A percentile compares a stretch with the other conserved stretches of the same genome.
These are phyloP conservation scores for Penicillium herquei DNA, from an alignment of 495 filamentous ascomycete genomes.

Conservation along the genomic window DNA sequence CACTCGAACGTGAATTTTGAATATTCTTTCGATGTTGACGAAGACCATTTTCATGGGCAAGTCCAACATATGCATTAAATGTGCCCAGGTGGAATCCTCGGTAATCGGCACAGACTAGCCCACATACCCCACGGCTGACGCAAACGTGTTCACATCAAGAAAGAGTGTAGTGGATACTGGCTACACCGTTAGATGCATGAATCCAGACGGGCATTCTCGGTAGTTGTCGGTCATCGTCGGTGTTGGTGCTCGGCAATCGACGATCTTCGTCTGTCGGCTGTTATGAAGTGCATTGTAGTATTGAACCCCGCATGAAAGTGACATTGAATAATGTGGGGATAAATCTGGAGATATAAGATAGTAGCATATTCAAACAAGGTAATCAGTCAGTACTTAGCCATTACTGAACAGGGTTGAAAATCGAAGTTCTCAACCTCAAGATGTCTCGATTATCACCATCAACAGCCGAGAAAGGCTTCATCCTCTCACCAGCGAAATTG, in stretches of 20 bases:
- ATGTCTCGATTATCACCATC: conserved; percentile 4
- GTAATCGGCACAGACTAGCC: not conserved
- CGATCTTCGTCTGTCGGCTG: conserved; percentile 2
- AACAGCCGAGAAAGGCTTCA: conserved; percentile 14
- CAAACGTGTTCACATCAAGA: not conserved
- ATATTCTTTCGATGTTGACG: too few relatives aligned
- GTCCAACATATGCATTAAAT: too few relatives aligned
- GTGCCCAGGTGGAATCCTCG: not conserved
- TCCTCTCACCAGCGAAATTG: conserved; percentile 10
- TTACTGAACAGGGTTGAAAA: too few relatives aligned
- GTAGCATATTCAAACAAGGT: not conserved
- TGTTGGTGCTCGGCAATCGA: conserved; percentile 16
- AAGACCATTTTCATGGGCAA: too few relatives aligned
- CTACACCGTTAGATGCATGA: not conserved
- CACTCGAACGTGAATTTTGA: not conserved
- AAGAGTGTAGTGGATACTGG: not conserved
- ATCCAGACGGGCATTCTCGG: conserved; percentile 10
- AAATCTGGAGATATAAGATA: not conserved
- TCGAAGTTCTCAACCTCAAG: not conserved
- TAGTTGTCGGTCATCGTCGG: conserved; percentile 19
- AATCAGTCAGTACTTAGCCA: not conserved
- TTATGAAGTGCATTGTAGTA: not conserved
- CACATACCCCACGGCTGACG: not conserved
- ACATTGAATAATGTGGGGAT: not conserved
- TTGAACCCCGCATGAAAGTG: conserved; percentile 12